phyloP scores from a whole-genome alignment of 352 stramenopile species.

The Phytopythium ostracodes region DNA sequence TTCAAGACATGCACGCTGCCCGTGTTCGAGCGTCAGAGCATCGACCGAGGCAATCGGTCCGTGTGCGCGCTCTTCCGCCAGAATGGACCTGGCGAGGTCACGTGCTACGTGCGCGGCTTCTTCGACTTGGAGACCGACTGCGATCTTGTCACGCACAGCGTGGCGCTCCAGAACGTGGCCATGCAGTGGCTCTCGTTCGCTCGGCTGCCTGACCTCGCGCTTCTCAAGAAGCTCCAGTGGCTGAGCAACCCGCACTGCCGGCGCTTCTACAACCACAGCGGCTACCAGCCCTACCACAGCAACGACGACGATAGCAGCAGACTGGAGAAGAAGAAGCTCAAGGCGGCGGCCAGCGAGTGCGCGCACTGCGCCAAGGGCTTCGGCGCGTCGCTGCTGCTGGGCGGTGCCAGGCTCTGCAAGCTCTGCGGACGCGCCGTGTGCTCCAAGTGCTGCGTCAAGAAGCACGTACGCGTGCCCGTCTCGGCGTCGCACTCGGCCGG shows the following conservation, averaged over 20 bases:
- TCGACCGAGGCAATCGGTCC: constrained; percentile 50
- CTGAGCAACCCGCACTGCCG: not conserved
- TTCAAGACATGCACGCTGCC: constrained; percentile 25
- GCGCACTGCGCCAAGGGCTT: constrained; percentile 17
- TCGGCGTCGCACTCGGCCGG: not conserved
- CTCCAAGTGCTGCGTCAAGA: constrained; percentile 27
- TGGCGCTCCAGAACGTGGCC: constrained; percentile 30
- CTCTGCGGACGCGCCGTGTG: constrained; percentile 17
- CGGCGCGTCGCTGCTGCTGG: constrained; percentile 4
- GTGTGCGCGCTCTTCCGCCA: constrained; percentile 41
- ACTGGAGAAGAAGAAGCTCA: constrained; percentile 1
- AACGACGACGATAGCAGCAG: not conserved
- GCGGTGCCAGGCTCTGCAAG: constrained; percentile 13
- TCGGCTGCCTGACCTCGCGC: constrained; percentile 27
- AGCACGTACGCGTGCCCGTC: constrained; percentile 5
- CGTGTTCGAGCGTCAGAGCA: constrained; percentile 56
- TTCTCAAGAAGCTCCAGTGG: constrained; percentile 56
- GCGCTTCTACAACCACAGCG: not conserved
- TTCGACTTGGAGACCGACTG: constrained; percentile 21
- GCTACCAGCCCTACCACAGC: not conserved
- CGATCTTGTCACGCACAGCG: constrained; percentile 14
- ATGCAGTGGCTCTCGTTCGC: constrained; percentile 25
- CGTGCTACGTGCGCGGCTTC: constrained; percentile 28
- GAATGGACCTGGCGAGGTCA: constrained; percentile 20
- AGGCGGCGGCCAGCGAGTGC: constrained; percentile 7